Evolutionary conservation across 169 alveolate species (phyloP).

Genomic region (Perkinsus marinus): DNA sequence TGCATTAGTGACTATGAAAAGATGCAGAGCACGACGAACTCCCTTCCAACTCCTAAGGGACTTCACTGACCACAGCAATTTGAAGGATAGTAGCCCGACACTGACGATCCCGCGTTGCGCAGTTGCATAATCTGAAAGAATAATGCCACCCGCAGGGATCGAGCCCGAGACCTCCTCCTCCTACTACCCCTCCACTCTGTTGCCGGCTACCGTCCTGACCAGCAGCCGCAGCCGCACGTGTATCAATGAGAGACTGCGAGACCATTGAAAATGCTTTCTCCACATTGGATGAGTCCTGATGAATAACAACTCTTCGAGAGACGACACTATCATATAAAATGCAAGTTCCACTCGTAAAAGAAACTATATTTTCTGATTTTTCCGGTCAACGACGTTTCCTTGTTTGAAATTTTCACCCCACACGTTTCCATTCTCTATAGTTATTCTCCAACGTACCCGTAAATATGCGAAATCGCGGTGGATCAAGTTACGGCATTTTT

Average conservation of each 20-base stretch:
- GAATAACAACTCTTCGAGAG: background rate
- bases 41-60: background rate
- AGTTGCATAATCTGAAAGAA: background rate
- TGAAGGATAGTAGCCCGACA: background rate
- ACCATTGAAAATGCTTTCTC: conserved; percentile 18
- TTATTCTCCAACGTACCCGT: too few species aligned
- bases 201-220: background rate
- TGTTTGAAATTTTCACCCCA: too few species aligned
- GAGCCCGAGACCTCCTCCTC: background rate
- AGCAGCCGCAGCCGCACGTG: background rate
- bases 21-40: background rate
- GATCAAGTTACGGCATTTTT: too few species aligned
- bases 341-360: too few species aligned
- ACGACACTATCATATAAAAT: too few species aligned
- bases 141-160: background rate
- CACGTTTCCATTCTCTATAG: too few species aligned
- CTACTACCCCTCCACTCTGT: background rate
- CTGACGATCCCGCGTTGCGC: background rate
- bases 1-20: background rate
- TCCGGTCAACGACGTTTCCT: too few species aligned
- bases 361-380: too few species aligned
- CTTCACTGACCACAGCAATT: background rate
- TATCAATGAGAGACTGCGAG: conserved; percentile 27
- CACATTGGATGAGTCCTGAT: background rate
- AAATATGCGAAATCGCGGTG: too few species aligned